Conservation (phyloP, 2,329 filamentous ascomycete species). For the Mycosphaerella arachidis region DNA sequence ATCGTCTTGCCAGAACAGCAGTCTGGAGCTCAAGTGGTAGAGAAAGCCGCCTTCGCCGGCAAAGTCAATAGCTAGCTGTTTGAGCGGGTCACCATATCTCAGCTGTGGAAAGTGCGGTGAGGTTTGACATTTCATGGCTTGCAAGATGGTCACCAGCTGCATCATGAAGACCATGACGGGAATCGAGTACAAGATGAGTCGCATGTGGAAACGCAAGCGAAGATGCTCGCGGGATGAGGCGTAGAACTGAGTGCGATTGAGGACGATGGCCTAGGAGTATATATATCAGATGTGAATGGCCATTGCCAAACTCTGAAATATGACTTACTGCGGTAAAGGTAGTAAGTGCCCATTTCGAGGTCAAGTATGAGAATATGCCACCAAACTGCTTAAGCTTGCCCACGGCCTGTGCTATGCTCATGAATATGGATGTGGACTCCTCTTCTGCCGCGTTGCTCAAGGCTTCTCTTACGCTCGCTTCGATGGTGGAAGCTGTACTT, state of each 20-base stretch:
- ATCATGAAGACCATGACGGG: slow-evolving; percentile 66
- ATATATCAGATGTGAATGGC: slow-evolving; percentile 1
- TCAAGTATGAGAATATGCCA: slow-evolving; percentile 84
- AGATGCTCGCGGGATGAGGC: slow-evolving; percentile 79
- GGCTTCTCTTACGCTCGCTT: slow-evolving; percentile 23
- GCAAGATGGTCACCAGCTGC: slow-evolving; percentile 67
- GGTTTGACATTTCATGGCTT: slow-evolving; percentile 89
- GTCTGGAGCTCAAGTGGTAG: slow-evolving; percentile 64
- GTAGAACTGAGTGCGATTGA: slow-evolving; percentile 92
- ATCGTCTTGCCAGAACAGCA: slow-evolving; percentile 72
- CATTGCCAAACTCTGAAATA: background rate
- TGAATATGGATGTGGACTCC: slow-evolving; percentile 23
- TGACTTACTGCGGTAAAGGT: slow-evolving; percentile 68
- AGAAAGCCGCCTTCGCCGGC: slow-evolving; percentile 62
- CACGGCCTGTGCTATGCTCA: slow-evolving; percentile 24
- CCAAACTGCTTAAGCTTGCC: slow-evolving; percentile 59
- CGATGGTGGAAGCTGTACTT: slow-evolving; percentile 35
- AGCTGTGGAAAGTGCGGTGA: slow-evolving; percentile 43
- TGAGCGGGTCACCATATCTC: slow-evolving; percentile 44
- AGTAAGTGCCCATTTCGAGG: slow-evolving; percentile 84
- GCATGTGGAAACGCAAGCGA: slow-evolving; percentile 67
- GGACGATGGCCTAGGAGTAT: slow-evolving; percentile 62
- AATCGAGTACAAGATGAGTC: slow-evolving; percentile 64
- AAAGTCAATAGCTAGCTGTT: slow-evolving; percentile 44
- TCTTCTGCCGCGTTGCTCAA: slow-evolving; percentile 25